These are phyloP conservation scores for Tillandsia leiboldiana DNA, from an alignment of 176 grass and related monocot genomes.

Conservation along the genomic window DNA sequence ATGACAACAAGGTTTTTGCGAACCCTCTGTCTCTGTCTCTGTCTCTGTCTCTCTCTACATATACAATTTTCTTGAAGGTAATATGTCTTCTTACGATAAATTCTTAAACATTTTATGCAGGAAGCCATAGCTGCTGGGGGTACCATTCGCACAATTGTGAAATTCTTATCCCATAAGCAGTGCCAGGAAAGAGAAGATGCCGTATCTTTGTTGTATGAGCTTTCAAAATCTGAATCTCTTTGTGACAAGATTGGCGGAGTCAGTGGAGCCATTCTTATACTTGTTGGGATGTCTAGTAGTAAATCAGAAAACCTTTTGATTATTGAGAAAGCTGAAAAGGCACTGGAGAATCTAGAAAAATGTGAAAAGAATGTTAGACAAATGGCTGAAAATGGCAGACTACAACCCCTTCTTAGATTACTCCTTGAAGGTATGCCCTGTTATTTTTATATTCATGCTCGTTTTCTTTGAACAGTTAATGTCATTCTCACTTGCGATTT, in stretches of 20 bases:
- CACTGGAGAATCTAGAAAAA: constrained; percentile 70
- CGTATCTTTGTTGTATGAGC: constrained; percentile 72
- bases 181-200: constrained; percentile 68
- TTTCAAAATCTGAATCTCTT: constrained; percentile 61
- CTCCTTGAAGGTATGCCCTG: constrained; percentile 72
- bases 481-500: background rate
- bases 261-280: constrained; percentile 76
- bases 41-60: constrained; percentile 1
- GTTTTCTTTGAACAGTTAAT: background rate
- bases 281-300: constrained; percentile 83
- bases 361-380: constrained; percentile 95
- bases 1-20: constrained; percentile 67
- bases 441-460: background rate
- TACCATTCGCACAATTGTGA: constrained; percentile 88
- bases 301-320: constrained; percentile 58
- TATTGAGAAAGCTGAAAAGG: constrained; percentile 69
- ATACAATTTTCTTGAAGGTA: constrained; percentile 2
- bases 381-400: constrained; percentile 91
- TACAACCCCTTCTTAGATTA: constrained; percentile 77
- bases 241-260: constrained; percentile 84
- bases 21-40: background rate
- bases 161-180: constrained; percentile 71
- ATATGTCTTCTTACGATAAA: constrained; percentile 6
- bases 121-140: constrained; percentile 67
- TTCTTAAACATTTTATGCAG: constrained; percentile 28